These are phyloP conservation scores for Tulasnella calospora DNA, from an alignment of 768 basidiomycete genomes.

Conservation along the genomic window DNA sequence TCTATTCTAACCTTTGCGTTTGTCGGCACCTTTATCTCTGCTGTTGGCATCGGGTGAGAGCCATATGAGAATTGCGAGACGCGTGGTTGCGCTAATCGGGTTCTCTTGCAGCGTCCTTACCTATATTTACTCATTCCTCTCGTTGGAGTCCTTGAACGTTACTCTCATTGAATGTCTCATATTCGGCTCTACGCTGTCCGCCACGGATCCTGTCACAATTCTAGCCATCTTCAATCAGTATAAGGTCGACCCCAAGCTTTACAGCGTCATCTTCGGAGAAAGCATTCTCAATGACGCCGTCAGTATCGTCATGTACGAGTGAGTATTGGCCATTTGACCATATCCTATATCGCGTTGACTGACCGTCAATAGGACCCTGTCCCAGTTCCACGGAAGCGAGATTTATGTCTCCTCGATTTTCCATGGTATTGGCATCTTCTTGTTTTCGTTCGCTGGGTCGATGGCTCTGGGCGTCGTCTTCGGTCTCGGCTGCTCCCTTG, in stretches of 20 bases:
- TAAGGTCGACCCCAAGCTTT: constrained; percentile 97
- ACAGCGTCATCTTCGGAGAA: constrained; percentile 96
- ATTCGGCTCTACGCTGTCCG: constrained; percentile 93
- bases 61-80: not conserved
- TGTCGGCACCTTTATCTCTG: constrained; percentile 91
- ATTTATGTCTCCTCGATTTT: constrained; percentile 84
- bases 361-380: constrained; percentile 60
- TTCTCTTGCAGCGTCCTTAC: constrained; percentile 67
- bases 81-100: not conserved
- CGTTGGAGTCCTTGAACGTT: constrained; percentile 81
- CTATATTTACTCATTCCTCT: constrained; percentile 90
- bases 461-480: constrained; percentile 91
- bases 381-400: constrained; percentile 81
- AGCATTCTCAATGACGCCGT: constrained; percentile 97
- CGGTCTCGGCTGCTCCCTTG: constrained; percentile 83
- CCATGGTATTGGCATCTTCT: constrained; percentile 95
- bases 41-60: constrained; percentile 89
- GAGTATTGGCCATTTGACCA: constrained; percentile 40
- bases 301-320: constrained; percentile 99
- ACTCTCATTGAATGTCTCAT: constrained; percentile 88
- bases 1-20: constrained; percentile 94
- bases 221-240: constrained; percentile 97
- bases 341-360: not conserved
- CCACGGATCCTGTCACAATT: constrained; percentile 97
- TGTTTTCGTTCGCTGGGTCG: constrained; percentile 89